phyloP scores from a whole-genome alignment of 2,329 filamentous ascomycete species.

The Hymenotorrendiella dingleyae region DNA sequence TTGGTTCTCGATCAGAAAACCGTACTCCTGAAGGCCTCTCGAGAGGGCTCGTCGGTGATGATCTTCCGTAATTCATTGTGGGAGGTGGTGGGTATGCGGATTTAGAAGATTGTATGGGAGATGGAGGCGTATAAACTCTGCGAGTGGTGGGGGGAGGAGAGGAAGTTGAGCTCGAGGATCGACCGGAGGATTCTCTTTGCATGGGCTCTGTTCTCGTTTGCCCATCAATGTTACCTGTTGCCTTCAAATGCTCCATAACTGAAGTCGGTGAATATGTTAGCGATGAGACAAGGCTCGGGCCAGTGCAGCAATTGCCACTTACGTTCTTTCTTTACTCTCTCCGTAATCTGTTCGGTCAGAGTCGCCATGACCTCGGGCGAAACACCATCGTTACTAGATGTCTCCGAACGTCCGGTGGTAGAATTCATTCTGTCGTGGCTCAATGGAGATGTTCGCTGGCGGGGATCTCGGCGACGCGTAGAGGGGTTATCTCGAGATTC shows the following conservation, averaged over 20 bases:
- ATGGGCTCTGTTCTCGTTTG: slow-evolving; percentile 23
- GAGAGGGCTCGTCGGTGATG: slow-evolving; percentile 30
- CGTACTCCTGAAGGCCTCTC: slow-evolving; percentile 27
- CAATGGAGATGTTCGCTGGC: slow-evolving; percentile 17
- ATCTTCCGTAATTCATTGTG: slow-evolving; percentile 20
- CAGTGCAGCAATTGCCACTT: slow-evolving; percentile 32
- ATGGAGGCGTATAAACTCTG: slow-evolving; percentile 48
- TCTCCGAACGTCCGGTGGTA: slow-evolving; percentile 12
- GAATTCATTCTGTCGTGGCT: slow-evolving; percentile 17
- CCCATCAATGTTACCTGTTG: slow-evolving; percentile 26
- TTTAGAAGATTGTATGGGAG: slow-evolving; percentile 34
- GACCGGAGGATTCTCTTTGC: slow-evolving; percentile 36
- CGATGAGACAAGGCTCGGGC: slow-evolving; percentile 11
- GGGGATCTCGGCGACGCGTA: slow-evolving; percentile 13
- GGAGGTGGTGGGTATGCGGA: slow-evolving; percentile 29
- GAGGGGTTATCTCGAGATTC: slow-evolving; percentile 22
- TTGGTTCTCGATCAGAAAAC: slow-evolving; percentile 20
- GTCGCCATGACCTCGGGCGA: slow-evolving; percentile 56
- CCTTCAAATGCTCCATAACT: slow-evolving; percentile 32
- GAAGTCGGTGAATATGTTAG: slow-evolving; percentile 10
- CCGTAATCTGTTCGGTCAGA: slow-evolving; percentile 43
- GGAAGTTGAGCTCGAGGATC: slow-evolving; percentile 40
- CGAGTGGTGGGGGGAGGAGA: slow-evolving; percentile 36
- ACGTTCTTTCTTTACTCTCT: slow-evolving; percentile 49
- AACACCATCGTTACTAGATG: slow-evolving; percentile 32